Base-by-base conservation (phyloP, 441 rosid genomes). In the Gossypium davidsonii region DNA sequence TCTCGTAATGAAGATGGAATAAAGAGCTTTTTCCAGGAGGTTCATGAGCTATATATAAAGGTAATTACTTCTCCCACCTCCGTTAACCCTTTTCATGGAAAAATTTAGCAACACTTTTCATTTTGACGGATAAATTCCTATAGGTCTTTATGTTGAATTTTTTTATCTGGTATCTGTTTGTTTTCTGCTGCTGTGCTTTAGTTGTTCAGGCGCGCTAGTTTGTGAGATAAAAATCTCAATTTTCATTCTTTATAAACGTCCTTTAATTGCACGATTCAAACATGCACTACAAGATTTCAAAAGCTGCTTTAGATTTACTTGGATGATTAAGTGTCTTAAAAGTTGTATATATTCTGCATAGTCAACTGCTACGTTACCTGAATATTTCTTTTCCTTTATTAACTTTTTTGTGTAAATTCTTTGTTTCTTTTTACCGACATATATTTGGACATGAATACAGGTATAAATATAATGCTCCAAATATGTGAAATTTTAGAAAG, bases 1-100 rank as follows among this genome's bases (percentile, higher is more conserved):
- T 90, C 94, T 7, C 92, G 97, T 52, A 95, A 91, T 37, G 97
- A 95, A 62, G 99, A 95, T 72, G 99, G 98, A 49, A 93, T 95
- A 82, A 95, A 90, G 88, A 91, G 96, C 87, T 93, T 95, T 83
- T 93, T 93, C 74, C 99, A 93, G 77, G 99, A 95, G 83, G 98
- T 93, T 72, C 98, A 95, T 75, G 99, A 91, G 85, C 97, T 95
- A 72, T 95, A 91, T 64, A 87, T 95, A 49, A 95, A 95, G 95
- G 99, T 91, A 81, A 44, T 23, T 63, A 21, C 20, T 65, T 23
- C 37, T 20, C 60, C 49, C 0, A 2, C 17, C 31, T 25, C 51
- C 15, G 44, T 46, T 56, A 17, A 44, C 11, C 63, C 31, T 44
- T 60, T 14, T 31, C 6, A 6, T 42, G 14, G 39, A 37, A 25